Base-by-base conservation (phyloP, 306 rosid species). In the Arachis stenosperma region DNA sequence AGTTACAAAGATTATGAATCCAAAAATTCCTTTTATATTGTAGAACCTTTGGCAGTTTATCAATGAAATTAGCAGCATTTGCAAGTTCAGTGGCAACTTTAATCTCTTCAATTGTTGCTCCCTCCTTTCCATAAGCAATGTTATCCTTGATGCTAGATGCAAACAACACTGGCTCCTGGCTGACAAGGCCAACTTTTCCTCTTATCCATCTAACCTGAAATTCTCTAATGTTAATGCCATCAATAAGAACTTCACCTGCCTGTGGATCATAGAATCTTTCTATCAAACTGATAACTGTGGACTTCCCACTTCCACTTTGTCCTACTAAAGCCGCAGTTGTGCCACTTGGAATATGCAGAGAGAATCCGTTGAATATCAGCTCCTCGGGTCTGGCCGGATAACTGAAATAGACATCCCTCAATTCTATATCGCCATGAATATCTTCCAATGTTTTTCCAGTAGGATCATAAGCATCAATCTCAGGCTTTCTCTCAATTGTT, bases 301-400 rank as follows among this genome's bases (percentile, higher is more conserved):
- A 90, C 71, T 90, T 90, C 40, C 97, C 97, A 75, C 97, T 90
- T 75, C 97, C 97, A 77, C 94, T 90, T 79, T 90, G 83, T 58
- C 97, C 97, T 10, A 90, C 92, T 82, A 90, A 84, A 43, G 97
- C 97, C 36, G 86, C 80, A 3, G 93, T 88, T 7, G 81, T 85
- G 67, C 93, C 93, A 52, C 86, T 84, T 6, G 77, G 66, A 68
- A 90, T 87, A 36, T 46, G 70, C 65, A 85, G 89, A 46, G 92
- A 90, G 79, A 90, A 88, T 9, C 92, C 94, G 33, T 67, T 70
- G 83, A 90, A 90, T 64, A 90, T 85, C 27, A 75, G 79, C 67
- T 90, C 97, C 33, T 90, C 88, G 4, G 88, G 89, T 75, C 97
- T 86, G 3, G 97, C 81, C 65, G 97, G 97, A 74, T 90, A 90